Evolutionary conservation across 352 stramenopile species (phyloP), one percentile per base, ranked within the genome.

Genomic region (Pythium sukuiense): DNA sequence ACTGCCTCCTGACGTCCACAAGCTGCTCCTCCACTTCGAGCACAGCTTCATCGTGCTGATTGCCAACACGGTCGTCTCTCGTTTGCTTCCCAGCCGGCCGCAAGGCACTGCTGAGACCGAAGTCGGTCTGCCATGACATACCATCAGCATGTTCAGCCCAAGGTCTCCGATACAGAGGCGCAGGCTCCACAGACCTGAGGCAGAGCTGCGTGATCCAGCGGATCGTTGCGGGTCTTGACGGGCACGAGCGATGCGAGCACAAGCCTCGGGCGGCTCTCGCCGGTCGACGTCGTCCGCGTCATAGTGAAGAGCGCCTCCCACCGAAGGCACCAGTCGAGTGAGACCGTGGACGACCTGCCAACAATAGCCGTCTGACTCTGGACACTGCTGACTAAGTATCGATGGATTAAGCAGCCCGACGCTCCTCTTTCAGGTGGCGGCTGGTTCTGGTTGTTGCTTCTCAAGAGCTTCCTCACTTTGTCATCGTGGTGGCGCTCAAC

Each of bases 171-270:
- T 53, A 53, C 12, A 2, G 16, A 30, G 7, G 16, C 7, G 6
- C 5, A 30, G 14, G 4, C 45, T 26, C 52, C 20, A 24, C 20
- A 24, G 20, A 68, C 61, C 33, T 35, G 39, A 20, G 55, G 32
- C 5, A 62, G 35, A 7, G 50, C 14, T 8, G 16, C 30, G 27
- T 70, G 57, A 35, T 61, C 57, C 30, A 71, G 59, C n/a, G 65
- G 65, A 24, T 65, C 65, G 2, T 43, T 50, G 12, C 65, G 58
- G 2, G 58, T 55, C 43, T 66, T 46, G n/a, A 72, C 60, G 8
- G 65, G 60, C 18, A 69, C 61, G 16, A 73, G 56, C 55, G 66
- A 73, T 4, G 66, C 66, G 13, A 73, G 66, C 26, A 73, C 61
- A 2, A 37, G 59, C 2, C 66, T 59, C 37, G 37, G 66, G n/a